Conservation (phyloP, 805 yeast species). For the Candida qinlingensis region DNA sequence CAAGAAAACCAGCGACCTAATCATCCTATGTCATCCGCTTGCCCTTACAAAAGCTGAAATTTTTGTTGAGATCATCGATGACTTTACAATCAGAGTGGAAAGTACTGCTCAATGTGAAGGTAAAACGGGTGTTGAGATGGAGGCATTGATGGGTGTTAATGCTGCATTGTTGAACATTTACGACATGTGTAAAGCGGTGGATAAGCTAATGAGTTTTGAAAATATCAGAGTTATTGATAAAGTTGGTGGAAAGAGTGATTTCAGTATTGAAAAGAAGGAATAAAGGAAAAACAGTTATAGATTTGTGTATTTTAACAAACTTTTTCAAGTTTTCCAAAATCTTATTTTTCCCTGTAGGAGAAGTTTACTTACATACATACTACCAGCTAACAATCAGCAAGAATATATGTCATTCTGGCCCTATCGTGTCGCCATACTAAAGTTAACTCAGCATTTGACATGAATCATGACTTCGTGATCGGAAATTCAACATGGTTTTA, state of each 20-base stretch:
- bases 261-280: background rate
- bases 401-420: too few relatives aligned
- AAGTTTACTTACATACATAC: too few relatives aligned
- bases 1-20: slow-evolving; percentile 39
- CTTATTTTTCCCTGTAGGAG: too few relatives aligned
- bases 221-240: slow-evolving; percentile 36
- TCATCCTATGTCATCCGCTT: slow-evolving; percentile 49
- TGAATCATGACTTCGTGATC: too few relatives aligned
- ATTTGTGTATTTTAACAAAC: too few relatives aligned
- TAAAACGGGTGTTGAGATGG: slow-evolving; percentile 56
- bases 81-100: slow-evolving; percentile 25
- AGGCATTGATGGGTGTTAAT: slow-evolving; percentile 43
- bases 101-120: slow-evolving; percentile 43
- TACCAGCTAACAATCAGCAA: too few relatives aligned
- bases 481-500: too few relatives aligned
- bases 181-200: slow-evolving; percentile 58
- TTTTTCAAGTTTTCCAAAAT: too few relatives aligned
- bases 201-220: slow-evolving; percentile 38
- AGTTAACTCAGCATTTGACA: too few relatives aligned
- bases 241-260: slow-evolving; percentile 38
- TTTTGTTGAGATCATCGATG: slow-evolving; percentile 23
- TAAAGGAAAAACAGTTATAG: too few relatives aligned
- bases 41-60: slow-evolving; percentile 36
- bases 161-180: slow-evolving; percentile 43
- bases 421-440: too few relatives aligned